Conservation (phyloP, 495 filamentous ascomycete genomes). For the Lasiosphaeria hispida region DNA sequence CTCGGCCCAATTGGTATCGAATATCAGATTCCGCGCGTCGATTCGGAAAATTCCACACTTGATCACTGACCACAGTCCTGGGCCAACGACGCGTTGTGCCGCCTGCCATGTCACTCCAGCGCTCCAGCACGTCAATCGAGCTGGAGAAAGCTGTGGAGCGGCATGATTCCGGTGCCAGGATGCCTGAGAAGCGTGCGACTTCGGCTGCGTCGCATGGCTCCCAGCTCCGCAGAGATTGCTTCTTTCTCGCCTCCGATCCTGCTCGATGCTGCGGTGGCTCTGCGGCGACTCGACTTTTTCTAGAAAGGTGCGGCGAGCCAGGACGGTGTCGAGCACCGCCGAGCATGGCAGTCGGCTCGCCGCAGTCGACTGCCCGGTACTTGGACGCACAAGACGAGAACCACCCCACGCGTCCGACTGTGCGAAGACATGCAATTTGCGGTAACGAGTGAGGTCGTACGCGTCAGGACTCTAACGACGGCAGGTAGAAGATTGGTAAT, state of each 20-base stretch:
- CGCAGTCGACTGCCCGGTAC: not conserved
- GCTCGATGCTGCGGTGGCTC: not conserved
- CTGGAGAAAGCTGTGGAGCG: not conserved
- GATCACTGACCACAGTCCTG: not conserved
- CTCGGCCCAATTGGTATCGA: conserved; percentile 25
- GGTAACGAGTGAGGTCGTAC: too few species aligned
- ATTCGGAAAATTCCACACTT: conserved; percentile 8
- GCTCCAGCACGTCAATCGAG: conserved; percentile 3
- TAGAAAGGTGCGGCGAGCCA: too few species aligned
- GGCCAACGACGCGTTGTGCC: conserved; percentile 11
- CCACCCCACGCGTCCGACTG: not conserved
- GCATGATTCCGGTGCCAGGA: not conserved
- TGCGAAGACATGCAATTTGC: not conserved
- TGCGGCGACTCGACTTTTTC: too few species aligned
- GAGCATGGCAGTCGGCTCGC: not conserved
- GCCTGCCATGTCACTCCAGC: not conserved
- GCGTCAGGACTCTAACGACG: too few species aligned
- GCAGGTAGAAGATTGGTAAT: too few species aligned
- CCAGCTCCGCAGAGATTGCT: conserved; percentile 3
- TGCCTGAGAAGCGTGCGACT: not conserved
- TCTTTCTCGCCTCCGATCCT: not conserved
- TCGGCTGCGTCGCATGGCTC: not conserved
- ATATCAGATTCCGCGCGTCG: conserved; percentile 9
- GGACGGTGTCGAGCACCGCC: too few species aligned
- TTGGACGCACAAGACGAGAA: not conserved